These are phyloP conservation scores for Penicillium sp. DNA, from an alignment of 2,329 filamentous ascomycete species.

Conservation along the genomic window DNA sequence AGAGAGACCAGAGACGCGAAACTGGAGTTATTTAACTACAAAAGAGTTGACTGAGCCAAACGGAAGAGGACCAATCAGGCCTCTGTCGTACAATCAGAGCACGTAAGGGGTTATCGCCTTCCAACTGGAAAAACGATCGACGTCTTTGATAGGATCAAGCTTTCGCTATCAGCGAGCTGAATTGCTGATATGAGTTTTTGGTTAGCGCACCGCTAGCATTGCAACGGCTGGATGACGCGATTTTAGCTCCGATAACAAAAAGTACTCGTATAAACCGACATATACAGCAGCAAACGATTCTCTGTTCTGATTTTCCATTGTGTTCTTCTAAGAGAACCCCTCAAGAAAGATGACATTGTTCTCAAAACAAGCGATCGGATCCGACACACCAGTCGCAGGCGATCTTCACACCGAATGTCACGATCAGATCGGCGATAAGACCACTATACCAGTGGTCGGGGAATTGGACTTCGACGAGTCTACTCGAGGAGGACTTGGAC, in stretches of 20 bases:
- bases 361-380: background rate
- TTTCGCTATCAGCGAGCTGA: background rate
- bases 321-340: background rate
- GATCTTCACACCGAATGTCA: background rate
- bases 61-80: no score
- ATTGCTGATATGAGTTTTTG: background rate
- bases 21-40: no score
- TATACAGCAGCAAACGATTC: background rate
- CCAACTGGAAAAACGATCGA: background rate
- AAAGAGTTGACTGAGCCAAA: no score
- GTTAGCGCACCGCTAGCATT: background rate
- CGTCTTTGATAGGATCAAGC: background rate
- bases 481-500: constrained; percentile 20
- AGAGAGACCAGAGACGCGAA: no score
- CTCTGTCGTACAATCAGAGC: no score
- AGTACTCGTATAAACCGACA: background rate
- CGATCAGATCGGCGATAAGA: background rate
- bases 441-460: constrained; percentile 3
- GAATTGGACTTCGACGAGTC: constrained; percentile 21
- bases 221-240: background rate
- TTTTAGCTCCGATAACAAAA: background rate
- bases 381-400: background rate
- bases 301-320: background rate
- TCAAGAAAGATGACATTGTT: background rate
- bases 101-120: no score